phyloP scores from a whole-genome alignment of 176 grass and related monocot genomes.

The Oryza glumipatula region DNA sequence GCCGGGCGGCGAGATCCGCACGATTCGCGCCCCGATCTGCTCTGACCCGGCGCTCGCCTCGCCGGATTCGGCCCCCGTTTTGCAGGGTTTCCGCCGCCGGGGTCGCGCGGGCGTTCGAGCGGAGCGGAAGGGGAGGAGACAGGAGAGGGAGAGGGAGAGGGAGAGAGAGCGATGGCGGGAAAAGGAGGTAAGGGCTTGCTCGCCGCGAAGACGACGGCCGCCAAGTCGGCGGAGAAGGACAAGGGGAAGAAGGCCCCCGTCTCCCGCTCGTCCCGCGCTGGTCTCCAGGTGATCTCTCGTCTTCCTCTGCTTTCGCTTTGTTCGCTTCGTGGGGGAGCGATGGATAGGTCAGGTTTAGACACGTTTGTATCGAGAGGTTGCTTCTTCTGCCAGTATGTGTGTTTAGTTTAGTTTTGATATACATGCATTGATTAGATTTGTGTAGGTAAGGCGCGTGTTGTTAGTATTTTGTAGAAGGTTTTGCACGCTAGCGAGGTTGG shows the following conservation, averaged over 20 bases:
- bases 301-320: neutral
- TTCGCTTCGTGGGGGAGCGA: neutral
- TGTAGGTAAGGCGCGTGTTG: neutral
- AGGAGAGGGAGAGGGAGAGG: too few species aligned
- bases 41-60: slow-evolving; percentile 33
- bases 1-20: slow-evolving; percentile 26
- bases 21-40: slow-evolving; percentile 29
- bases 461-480: neutral
- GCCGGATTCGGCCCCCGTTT: neutral
- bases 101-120: slow-evolving; percentile 5
- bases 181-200: slow-evolving; percentile 68
- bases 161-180: slow-evolving; percentile 49
- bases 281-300: slow-evolving; percentile 51
- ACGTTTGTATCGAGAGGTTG: neutral
- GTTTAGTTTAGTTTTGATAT: neutral
- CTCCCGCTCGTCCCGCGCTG: slow-evolving; percentile 69
- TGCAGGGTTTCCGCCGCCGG: slow-evolving; percentile 26
- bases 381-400: neutral
- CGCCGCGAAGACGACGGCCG: slow-evolving; percentile 73
- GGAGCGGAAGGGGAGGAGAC: neutral
- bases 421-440: neutral
- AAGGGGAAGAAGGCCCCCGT: slow-evolving; percentile 77
- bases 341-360: slow-evolving; percentile 24
- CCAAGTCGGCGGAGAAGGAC: slow-evolving; percentile 68
- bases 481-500: neutral